phyloP scores from a whole-genome alignment of 2,329 filamentous ascomycete genomes.

The Cyphellophora attinorum region DNA sequence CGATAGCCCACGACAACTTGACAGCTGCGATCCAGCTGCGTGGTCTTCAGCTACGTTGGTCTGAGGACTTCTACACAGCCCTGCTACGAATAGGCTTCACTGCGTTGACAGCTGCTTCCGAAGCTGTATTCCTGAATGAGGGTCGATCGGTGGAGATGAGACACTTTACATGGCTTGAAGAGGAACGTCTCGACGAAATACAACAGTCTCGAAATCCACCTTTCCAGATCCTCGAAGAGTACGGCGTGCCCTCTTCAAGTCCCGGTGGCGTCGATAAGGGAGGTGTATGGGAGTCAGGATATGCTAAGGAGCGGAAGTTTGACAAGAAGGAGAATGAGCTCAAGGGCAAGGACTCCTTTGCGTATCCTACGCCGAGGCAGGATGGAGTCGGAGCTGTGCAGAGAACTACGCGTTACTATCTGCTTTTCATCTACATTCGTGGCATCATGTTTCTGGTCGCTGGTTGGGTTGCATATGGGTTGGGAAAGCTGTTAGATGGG shows the following conservation, averaged over 20 bases:
- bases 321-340: conserved; percentile 24
- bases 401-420: conserved; percentile 64
- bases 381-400: conserved; percentile 72
- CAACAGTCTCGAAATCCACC: conserved; percentile 38
- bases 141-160: conserved; percentile 65
- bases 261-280: conserved; percentile 23
- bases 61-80: conserved; percentile 93
- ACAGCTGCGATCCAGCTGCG: conserved; percentile 83
- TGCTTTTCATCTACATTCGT: conserved; percentile 64
- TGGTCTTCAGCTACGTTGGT: conserved; percentile 67
- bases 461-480: conserved; percentile 47
- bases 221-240: conserved; percentile 21
- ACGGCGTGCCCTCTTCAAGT: conserved; percentile 21
- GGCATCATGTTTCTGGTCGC: conserved; percentile 61
- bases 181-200: conserved; percentile 70
- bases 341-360: conserved; percentile 18
- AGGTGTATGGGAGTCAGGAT: conserved; percentile 35
- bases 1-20: conserved; percentile 73
- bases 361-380: conserved; percentile 26
- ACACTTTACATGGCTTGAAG: conserved; percentile 81
- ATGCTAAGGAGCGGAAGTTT: conserved; percentile 34
- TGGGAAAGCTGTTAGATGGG: conserved; percentile 45
- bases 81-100: conserved; percentile 79
- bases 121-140: conserved; percentile 92
- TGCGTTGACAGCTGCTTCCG: conserved; percentile 83